Conservation (phyloP, 1,139 yeast genomes). For the Geotrichum aggregatum region DNA sequence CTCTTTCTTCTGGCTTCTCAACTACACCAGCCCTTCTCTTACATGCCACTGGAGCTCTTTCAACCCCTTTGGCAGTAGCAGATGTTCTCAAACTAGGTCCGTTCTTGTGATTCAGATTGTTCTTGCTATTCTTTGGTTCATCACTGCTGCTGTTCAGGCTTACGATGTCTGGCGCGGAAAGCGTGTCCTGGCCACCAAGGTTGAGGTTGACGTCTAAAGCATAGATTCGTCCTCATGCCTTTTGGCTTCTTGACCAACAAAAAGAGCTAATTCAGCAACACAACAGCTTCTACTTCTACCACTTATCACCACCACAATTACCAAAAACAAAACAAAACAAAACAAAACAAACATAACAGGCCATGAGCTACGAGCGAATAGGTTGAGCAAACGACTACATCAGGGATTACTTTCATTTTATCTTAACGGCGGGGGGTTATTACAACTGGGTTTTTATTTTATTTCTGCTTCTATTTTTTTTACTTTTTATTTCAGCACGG, state of each 20-base stretch:
- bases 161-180: constrained; percentile 21
- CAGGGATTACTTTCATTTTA: neutral
- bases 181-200: constrained; percentile 15
- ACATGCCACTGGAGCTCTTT: constrained; percentile 34
- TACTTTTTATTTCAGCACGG: no score
- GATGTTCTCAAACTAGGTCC: constrained; percentile 35
- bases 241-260: no score
- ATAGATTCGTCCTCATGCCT: no score
- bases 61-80: constrained; percentile 35
- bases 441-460: no score
- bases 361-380: neutral
- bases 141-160: constrained; percentile 27
- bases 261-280: no score
- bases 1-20: constrained; percentile 35
- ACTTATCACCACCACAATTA: neutral
- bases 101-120: constrained; percentile 33
- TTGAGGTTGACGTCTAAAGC: constrained; percentile 12
- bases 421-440: neutral
- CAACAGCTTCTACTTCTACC: no score
- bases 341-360: neutral
- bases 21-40: constrained; percentile 25
- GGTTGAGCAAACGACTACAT: neutral
- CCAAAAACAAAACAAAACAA: neutral
- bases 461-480: neutral
- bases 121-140: constrained; percentile 31